Conservation (phyloP, 371 early-diverging fungal genomes). For the Rhizopus sp. region DNA sequence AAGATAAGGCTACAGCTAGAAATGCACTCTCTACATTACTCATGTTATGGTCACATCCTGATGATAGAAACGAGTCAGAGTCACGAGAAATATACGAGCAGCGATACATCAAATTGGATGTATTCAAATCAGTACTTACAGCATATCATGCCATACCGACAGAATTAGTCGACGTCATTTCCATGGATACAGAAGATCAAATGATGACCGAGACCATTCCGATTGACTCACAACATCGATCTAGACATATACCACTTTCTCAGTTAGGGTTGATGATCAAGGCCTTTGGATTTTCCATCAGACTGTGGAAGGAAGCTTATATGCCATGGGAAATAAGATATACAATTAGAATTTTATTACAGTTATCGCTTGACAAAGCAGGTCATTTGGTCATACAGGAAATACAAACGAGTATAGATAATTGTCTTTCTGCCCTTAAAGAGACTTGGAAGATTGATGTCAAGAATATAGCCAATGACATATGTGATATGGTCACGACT, state of each 20-base stretch:
- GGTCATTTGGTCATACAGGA: conserved; percentile 27
- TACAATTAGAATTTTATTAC: conserved; percentile 27
- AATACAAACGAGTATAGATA: conserved; percentile 35
- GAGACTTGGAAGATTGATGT: conserved; percentile 24
- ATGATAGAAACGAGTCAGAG: conserved; percentile 9
- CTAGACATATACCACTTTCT: conserved; percentile 26
- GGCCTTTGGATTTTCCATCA: conserved; percentile 36
- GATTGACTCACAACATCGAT: not conserved
- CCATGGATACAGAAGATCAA: not conserved
- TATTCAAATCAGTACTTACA: conserved; percentile 13
- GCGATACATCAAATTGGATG: conserved; percentile 16
- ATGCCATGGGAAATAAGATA: conserved; percentile 22
- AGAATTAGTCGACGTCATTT: conserved; percentile 5
- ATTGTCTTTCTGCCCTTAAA: conserved; percentile 23
- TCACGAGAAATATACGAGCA: conserved; percentile 14
- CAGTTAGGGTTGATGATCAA: conserved; percentile 34
- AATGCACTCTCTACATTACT: conserved; percentile 35
- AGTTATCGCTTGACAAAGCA: conserved; percentile 33
- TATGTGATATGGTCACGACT: conserved; percentile 16
- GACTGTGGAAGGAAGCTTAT: conserved; percentile 39
- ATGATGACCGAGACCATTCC: not conserved
- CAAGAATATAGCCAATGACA: conserved; percentile 21
- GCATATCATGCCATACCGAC: conserved; percentile 12
- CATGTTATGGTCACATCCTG: conserved; percentile 32
- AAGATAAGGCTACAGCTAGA: conserved; percentile 25